Conservation (phyloP, 306 rosid species). For the Sicyos baderoa region DNA sequence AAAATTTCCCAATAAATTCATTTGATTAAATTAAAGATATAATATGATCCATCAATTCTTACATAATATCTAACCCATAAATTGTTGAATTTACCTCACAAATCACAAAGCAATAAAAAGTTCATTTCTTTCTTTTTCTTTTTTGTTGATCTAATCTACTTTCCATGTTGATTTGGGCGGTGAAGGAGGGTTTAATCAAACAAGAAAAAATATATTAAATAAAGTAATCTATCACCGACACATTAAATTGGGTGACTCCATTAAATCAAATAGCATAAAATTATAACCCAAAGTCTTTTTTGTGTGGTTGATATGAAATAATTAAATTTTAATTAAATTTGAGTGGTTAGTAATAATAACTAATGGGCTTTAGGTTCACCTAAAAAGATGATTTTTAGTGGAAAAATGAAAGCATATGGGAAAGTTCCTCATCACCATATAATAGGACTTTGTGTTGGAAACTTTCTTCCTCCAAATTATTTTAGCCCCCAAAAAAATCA, state of each 20-base stretch:
- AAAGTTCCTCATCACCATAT: not conserved
- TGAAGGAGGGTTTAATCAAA: not conserved
- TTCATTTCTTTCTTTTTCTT: not conserved
- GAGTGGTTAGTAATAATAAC: not conserved
- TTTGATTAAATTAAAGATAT: too few relatives aligned
- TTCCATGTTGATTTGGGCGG: not conserved
- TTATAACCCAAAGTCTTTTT: not conserved
- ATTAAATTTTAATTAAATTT: not conserved
- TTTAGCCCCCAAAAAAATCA: not conserved
- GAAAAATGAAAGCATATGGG: not conserved
- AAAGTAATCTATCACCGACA: constrained; percentile 1
- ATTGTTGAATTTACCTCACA: not conserved
- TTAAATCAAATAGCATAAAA: not conserved
- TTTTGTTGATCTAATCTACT: not conserved
- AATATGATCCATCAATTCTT: too few relatives aligned
- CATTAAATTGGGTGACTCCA: not conserved
- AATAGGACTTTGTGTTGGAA: not conserved
- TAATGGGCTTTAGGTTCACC: constrained; percentile 12
- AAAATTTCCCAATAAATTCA: not conserved
- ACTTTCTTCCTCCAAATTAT: not conserved
- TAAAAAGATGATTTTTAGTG: constrained; percentile 6
- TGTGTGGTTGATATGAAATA: not conserved
- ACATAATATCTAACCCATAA: not conserved
- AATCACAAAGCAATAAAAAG: not conserved
- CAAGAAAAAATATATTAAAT: not conserved